Conservation (phyloP, 148 eudicot species). For the Persicaria tinctoria region DNA sequence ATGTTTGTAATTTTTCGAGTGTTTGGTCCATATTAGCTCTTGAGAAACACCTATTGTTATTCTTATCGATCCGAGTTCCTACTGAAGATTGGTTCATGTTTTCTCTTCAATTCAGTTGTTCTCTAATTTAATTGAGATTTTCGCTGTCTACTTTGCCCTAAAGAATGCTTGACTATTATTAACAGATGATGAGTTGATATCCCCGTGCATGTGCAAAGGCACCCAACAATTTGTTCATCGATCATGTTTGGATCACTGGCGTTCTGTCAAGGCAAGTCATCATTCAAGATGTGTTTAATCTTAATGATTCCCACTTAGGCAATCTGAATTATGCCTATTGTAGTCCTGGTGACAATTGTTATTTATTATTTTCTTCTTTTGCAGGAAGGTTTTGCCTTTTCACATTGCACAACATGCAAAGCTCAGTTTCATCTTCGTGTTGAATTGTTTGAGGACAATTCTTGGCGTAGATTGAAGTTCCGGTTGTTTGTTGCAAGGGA, state of each 20-base stretch:
- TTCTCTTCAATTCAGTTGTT: background rate
- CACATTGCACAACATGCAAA: constrained; percentile 95
- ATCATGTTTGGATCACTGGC: constrained; percentile 94
- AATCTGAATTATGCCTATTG: background rate
- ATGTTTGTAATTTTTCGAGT: background rate
- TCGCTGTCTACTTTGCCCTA: background rate
- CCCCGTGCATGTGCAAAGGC: constrained; percentile 98
- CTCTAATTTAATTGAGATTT: background rate
- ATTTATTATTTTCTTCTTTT: constrained; percentile 6
- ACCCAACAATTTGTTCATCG: constrained; percentile 96
- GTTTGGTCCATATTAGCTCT: background rate
- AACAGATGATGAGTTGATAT: constrained; percentile 71
- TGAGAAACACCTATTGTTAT: background rate
- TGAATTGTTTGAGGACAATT: constrained; percentile 50
- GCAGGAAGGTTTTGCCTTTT: constrained; percentile 95
- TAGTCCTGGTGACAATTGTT: background rate
- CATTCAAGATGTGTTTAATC: background rate
- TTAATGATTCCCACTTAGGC: background rate
- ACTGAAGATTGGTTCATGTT: background rate
- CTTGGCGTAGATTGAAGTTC: constrained; percentile 84
- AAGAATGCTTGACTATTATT: constrained; percentile 3
- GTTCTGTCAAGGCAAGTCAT: constrained; percentile 77
- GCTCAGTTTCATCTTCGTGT: constrained; percentile 85
- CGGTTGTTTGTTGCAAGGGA: constrained; percentile 85
- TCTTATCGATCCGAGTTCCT: background rate